These are phyloP conservation scores for Rhizopogon vinicolor DNA, from an alignment of 768 basidiomycete genomes.

Conservation along the genomic window DNA sequence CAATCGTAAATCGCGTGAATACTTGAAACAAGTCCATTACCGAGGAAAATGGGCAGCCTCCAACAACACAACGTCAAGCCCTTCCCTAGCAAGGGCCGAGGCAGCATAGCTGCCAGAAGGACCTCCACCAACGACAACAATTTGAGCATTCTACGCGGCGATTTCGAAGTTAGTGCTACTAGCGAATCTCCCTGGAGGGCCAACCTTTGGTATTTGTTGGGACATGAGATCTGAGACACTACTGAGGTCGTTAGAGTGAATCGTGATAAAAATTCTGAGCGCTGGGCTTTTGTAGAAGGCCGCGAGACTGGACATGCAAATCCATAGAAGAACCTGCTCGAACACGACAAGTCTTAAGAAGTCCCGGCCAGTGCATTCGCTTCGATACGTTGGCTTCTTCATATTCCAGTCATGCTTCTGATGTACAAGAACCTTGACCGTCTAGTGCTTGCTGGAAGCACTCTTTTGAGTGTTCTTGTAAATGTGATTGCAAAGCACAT, in stretches of 20 bases:
- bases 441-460: neutral
- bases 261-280: too few species aligned
- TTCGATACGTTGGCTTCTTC: neutral
- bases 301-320: neutral
- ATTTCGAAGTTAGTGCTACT: neutral
- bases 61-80: conserved; percentile 50
- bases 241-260: too few species aligned
- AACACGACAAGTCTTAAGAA: neutral
- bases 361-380: neutral
- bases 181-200: neutral
- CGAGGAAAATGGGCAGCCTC: conserved; percentile 55
- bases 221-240: neutral
- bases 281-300: too few species aligned
- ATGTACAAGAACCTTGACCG: neutral
- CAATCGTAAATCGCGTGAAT: neutral
- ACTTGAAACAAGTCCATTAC: conserved; percentile 17
- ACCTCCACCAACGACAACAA: conserved; percentile 55
- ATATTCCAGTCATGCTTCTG: neutral
- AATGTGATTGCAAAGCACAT: neutral
- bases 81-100: conserved; percentile 50
- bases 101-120: conserved; percentile 58
- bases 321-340: neutral
- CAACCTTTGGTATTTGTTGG: conserved; percentile 14
- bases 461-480: too few species aligned
- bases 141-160: conserved; percentile 17